A percentile compares a stretch with the other conserved stretches of the same genome.
Evolutionary conservation across 2,329 filamentous ascomycete species (phyloP).

Genomic region (Colletotrichum limetticola): DNA sequence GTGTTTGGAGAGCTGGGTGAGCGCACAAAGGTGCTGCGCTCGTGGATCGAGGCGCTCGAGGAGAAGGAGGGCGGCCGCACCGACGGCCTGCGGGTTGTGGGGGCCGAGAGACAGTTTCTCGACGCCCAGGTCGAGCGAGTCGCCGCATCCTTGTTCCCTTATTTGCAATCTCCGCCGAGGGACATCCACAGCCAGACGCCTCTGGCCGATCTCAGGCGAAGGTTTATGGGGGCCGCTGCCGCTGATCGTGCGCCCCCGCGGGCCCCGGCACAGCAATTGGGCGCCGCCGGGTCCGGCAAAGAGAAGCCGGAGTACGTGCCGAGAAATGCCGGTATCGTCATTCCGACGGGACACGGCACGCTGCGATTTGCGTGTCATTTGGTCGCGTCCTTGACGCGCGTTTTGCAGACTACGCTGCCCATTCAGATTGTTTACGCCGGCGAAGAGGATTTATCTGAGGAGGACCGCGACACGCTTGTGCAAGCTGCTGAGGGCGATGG

Average conservation of each 20-base stretch:
- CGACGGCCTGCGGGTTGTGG: conserved; percentile 8
- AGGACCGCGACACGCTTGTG: conserved; percentile 40
- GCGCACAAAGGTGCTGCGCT: conserved; percentile 38
- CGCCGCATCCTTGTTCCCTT: conserved; percentile 30
- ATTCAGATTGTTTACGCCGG: conserved; percentile 51
- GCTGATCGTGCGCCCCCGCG: background rate
- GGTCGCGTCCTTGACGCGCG: conserved; percentile 43
- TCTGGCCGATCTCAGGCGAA: conserved; percentile 36
- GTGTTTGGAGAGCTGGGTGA: conserved; percentile 47
- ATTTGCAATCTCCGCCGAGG: conserved; percentile 23
- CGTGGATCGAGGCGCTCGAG: conserved; percentile 36
- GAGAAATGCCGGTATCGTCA: conserved; percentile 47
- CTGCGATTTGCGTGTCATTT: conserved; percentile 50
- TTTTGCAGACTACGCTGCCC: conserved; percentile 44
- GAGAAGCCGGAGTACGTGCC: background rate
- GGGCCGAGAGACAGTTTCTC: conserved; percentile 29
- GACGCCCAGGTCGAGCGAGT: conserved; percentile 31
- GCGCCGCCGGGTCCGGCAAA: background rate
- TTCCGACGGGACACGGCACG: conserved; percentile 44
- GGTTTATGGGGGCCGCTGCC: conserved; percentile 20
- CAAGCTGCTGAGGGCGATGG: conserved; percentile 23
- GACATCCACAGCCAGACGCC: conserved; percentile 30
- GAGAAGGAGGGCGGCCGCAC: background rate
- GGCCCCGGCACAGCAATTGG: background rate
- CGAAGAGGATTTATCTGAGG: conserved; percentile 42